Evolutionary conservation across 306 rosid genomes (phyloP).

Genomic region (Vigna mungo): DNA sequence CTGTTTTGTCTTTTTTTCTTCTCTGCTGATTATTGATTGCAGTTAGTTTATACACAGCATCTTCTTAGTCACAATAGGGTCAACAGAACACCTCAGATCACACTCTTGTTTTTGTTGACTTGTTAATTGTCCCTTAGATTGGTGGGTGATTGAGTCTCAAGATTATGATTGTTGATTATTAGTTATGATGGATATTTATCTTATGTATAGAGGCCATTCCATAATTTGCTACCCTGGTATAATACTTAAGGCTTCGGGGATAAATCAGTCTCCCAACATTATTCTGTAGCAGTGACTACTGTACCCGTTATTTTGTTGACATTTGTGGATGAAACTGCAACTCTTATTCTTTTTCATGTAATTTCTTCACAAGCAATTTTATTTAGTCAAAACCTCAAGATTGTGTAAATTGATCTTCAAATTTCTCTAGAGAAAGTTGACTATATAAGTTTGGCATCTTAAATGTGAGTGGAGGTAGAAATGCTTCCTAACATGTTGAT

Average conservation of each 20-base stretch:
- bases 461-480: conserved; percentile 8
- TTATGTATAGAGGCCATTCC: background rate
- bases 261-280: background rate
- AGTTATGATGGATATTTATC: background rate
- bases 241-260: background rate
- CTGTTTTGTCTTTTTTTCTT: background rate
- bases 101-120: background rate
- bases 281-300: background rate
- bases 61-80: background rate
- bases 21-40: background rate
- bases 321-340: background rate
- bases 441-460: background rate
- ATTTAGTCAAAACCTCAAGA: background rate
- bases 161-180: background rate
- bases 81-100: background rate
- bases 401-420: conserved; percentile 1
- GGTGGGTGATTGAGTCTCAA: background rate
- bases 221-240: background rate
- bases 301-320: conserved; percentile 4
- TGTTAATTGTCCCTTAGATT: background rate
- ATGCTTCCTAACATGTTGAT: background rate
- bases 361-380: background rate
- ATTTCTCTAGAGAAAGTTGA: background rate
- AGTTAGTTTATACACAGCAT: background rate
- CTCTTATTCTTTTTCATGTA: background rate